Evolutionary conservation across 2,329 filamentous ascomycete genomes (phyloP), one percentile per base, ranked within the genome.

Genomic region (Colletotrichum brevisporum): DNA sequence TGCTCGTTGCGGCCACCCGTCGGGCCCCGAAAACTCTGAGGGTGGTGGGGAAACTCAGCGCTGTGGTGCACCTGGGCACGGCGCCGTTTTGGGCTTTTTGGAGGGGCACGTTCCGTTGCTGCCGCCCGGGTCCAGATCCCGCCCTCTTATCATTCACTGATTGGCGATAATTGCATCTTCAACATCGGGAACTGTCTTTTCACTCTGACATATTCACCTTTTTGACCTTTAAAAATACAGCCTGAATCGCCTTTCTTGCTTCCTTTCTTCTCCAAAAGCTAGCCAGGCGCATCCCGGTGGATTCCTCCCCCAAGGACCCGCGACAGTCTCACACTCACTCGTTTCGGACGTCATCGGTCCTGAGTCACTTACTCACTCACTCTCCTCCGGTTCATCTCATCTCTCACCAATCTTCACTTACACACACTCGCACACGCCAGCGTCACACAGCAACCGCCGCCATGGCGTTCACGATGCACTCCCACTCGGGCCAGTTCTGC

Each of bases 381-480:
- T 31, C 12, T 47, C 55, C 66, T 69, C 67, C 16, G 21, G 67
- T 67, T 69, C 67, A 24, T 69, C 67, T 69, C 62, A 60, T 69
- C 62, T 61, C 58, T 27, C 5, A 5, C 24, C 51, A 3, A 4
- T 10, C 21, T 6, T 18, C 18, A 60, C 56, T 55, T 52, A 67
- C 54, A 52, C 43, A 56, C 13, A 31, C 48, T 47, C 15, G 16
- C 45, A 16, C n/a, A 21, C 1, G n/a, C 50, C 10, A 43, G 16
- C 41, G 41, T n/a, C 41, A n/a, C 4, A 1, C 43, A 47, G 43
- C 16, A 47, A 18, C 24, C n/a, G 9, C n/a, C 71, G 77, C 51
- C 60, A 98, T 98, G 96, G 95, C 95, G 2, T 97, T 97, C 83
- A 97, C 96, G 5, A 97, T 98, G 85, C 96, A 99, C 82, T 97